These are phyloP conservation scores for Calonectria crousiana DNA, from an alignment of 2,329 filamentous ascomycete genomes.

Conservation along the genomic window DNA sequence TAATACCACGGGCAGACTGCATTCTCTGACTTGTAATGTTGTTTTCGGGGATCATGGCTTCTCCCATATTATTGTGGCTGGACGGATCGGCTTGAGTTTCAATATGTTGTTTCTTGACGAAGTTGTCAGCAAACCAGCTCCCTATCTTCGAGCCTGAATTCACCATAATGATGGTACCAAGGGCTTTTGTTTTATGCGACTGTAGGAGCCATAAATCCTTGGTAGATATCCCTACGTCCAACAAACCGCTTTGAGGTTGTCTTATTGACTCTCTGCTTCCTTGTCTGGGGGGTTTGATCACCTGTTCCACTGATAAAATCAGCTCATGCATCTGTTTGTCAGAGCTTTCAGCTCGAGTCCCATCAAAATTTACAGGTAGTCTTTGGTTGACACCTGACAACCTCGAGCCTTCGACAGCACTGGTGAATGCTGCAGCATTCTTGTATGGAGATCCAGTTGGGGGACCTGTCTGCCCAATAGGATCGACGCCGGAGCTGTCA, in stretches of 20 bases:
- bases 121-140: not conserved
- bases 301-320: not conserved
- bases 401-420: conserved; percentile 37
- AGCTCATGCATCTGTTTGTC: not conserved
- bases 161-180: not conserved
- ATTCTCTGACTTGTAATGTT: conserved; percentile 42
- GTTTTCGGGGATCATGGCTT: conserved; percentile 42
- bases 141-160: not conserved
- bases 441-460: conserved; percentile 31
- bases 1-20: conserved; percentile 52
- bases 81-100: conserved; percentile 12
- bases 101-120: conserved; percentile 6
- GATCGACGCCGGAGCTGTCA: conserved; percentile 19
- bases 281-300: conserved; percentile 26
- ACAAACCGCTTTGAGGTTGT: not conserved
- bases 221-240: not conserved
- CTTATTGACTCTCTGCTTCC: conserved; percentile 2
- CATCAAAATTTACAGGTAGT: conserved; percentile 37
- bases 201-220: not conserved
- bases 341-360: conserved; percentile 20
- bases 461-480: not conserved
- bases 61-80: conserved; percentile 32
- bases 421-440: conserved; percentile 45
- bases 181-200: conserved; percentile 9
- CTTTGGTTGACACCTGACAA: conserved; percentile 43